These are phyloP conservation scores for Phytophthora aleatoria DNA, from an alignment of 352 stramenopile species.

Conservation along the genomic window DNA sequence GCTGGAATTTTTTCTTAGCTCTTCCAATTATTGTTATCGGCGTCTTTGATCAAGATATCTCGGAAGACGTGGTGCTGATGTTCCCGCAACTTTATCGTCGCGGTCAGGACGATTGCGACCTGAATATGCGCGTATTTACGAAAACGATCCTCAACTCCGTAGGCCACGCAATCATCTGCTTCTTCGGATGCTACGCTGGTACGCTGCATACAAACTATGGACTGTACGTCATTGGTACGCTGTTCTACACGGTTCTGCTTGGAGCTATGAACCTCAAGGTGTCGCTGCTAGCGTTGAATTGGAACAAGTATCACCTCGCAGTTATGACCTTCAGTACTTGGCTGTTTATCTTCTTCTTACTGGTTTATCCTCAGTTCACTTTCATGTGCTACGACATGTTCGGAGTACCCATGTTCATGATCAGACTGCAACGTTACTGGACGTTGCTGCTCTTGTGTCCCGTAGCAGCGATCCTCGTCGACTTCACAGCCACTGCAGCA, in stretches of 20 bases:
- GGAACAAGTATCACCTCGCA: conserved; percentile 63
- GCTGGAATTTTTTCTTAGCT: conserved; percentile 89
- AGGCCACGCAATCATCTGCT: conserved; percentile 60
- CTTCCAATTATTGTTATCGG: conserved; percentile 90
- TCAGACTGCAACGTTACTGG: conserved; percentile 55
- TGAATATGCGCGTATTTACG: conserved; percentile 65
- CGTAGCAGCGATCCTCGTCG: conserved; percentile 45
- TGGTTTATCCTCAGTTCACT: conserved; percentile 66
- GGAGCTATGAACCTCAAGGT: conserved; percentile 79
- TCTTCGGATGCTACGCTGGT: conserved; percentile 53
- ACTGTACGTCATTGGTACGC: conserved; percentile 57
- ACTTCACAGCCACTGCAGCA: conserved; percentile 41
- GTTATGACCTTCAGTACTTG: conserved; percentile 58
- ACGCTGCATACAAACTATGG: conserved; percentile 29
- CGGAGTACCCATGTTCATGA: conserved; percentile 51
- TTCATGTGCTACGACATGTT: conserved; percentile 76
- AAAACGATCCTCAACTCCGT: conserved; percentile 59
- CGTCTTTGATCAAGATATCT: conserved; percentile 75
- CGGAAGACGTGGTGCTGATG: conserved; percentile 43
- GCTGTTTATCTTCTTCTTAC: conserved; percentile 73
- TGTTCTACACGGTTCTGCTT: conserved; percentile 73
- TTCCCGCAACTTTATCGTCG: conserved; percentile 65
- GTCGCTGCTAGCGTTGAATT: conserved; percentile 59
- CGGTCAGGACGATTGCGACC: conserved; percentile 55
- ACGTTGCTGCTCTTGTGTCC: conserved; percentile 58